phyloP scores from a whole-genome alignment of 1,139 yeast genomes.

The Suhomyces coccinellae region DNA sequence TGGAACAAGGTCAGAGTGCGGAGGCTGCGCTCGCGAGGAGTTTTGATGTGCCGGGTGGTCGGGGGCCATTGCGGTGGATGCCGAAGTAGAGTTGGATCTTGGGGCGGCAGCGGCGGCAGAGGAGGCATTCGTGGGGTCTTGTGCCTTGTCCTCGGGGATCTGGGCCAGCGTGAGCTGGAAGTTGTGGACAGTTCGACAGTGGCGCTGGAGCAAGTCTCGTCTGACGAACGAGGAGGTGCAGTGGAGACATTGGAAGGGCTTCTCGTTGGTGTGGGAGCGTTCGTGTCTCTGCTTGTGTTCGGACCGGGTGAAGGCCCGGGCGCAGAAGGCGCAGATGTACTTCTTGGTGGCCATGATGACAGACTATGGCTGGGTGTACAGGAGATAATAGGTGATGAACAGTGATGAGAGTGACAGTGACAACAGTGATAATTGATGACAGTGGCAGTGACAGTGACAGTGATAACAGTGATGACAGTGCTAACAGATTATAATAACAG shows the following conservation, averaged over 20 bases:
- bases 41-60: neutral
- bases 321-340: slow-evolving; percentile 78
- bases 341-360: slow-evolving; percentile 55
- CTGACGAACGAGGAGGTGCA: slow-evolving; percentile 77
- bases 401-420: no score
- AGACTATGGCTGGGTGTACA: no score
- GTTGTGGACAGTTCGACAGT: slow-evolving; percentile 74
- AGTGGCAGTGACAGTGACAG: no score
- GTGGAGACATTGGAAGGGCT: slow-evolving; percentile 73
- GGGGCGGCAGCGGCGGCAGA: neutral
- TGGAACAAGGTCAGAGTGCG: neutral
- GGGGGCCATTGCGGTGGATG: no score
- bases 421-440: no score
- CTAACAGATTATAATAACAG: no score
- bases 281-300: slow-evolving; percentile 85
- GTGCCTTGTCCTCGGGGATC: slow-evolving; percentile 3
- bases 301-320: slow-evolving; percentile 75
- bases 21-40: neutral
- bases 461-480: no score
- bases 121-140: neutral
- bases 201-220: slow-evolving; percentile 72
- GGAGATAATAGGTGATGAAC: no score
- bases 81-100: no score
- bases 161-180: slow-evolving; percentile 23
- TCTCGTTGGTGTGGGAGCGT: slow-evolving; percentile 79